Conservation (phyloP, 495 filamentous ascomycete species). For the Penicillium coprophilum region DNA sequence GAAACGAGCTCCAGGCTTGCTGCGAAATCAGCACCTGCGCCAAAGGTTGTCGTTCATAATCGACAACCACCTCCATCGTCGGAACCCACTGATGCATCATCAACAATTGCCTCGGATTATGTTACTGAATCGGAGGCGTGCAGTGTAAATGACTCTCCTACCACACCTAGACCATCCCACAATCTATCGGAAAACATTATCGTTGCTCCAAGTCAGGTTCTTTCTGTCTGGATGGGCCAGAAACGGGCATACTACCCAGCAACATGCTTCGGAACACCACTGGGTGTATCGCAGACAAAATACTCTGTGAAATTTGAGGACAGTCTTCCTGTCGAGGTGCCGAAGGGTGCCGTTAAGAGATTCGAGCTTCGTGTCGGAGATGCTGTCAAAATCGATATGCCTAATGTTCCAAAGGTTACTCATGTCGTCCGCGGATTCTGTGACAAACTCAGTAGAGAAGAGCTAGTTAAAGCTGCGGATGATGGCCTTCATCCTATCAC, state of each 20-base stretch:
- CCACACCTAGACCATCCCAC: slow-evolving; percentile 12
- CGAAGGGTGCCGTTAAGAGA: slow-evolving; percentile 43
- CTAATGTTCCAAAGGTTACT: slow-evolving; percentile 43
- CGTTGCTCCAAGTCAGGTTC: slow-evolving; percentile 48
- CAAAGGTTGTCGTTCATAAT: slow-evolving; percentile 14
- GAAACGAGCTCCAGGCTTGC: slow-evolving; percentile 3
- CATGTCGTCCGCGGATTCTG: slow-evolving; percentile 48
- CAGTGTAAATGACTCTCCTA: slow-evolving; percentile 14
- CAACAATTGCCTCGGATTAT: slow-evolving; percentile 15
- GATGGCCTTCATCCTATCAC: slow-evolving; percentile 38
- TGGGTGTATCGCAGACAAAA: slow-evolving; percentile 38
- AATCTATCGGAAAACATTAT: slow-evolving; percentile 10
- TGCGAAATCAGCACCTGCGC: slow-evolving; percentile 10
- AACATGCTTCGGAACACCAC: slow-evolving; percentile 46
- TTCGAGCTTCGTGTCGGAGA: slow-evolving; percentile 51
- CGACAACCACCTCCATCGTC: slow-evolving; percentile 16
- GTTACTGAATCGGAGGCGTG: slow-evolving; percentile 12
- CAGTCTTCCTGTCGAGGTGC: slow-evolving; percentile 43
- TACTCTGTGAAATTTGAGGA: slow-evolving; percentile 51
- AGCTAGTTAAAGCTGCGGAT: slow-evolving; percentile 26
- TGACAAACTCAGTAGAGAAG: slow-evolving; percentile 39
- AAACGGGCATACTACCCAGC: slow-evolving; percentile 52
- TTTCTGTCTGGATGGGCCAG: slow-evolving; percentile 52
- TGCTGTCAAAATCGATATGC: slow-evolving; percentile 52
- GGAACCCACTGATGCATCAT: slow-evolving; percentile 17